Evolutionary conservation across 2,329 filamentous ascomycete species (phyloP).

Genomic region (Pseudopyrenochaeta lycopersici): DNA sequence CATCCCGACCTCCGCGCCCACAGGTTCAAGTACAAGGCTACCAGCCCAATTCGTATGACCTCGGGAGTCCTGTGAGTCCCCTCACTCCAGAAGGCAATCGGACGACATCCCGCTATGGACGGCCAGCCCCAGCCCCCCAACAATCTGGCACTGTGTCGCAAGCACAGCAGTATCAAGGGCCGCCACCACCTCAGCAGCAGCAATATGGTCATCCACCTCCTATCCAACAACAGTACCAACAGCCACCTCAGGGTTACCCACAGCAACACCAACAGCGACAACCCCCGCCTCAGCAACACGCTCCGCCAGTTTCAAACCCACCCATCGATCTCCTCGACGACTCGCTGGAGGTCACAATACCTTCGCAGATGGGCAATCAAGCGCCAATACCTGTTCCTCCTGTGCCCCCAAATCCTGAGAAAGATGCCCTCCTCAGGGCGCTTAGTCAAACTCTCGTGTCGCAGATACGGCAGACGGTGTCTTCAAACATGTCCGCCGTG

Average conservation of each 20-base stretch:
- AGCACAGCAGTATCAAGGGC: slow-evolving; percentile 25
- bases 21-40: slow-evolving; percentile 37
- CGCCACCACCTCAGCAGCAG: slow-evolving; percentile 15
- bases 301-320: slow-evolving; percentile 24
- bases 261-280: slow-evolving; percentile 27
- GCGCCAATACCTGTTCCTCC: slow-evolving; percentile 74
- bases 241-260: slow-evolving; percentile 23
- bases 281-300: slow-evolving; percentile 44
- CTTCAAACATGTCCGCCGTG: slow-evolving; percentile 78
- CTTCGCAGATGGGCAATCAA: slow-evolving; percentile 58
- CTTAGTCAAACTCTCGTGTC: slow-evolving; percentile 75
- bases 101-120: slow-evolving; percentile 28
- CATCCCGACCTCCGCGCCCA: slow-evolving; percentile 37
- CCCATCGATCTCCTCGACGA: slow-evolving; percentile 68
- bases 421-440: slow-evolving; percentile 83
- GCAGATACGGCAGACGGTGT: slow-evolving; percentile 73
- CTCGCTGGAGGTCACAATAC: slow-evolving; percentile 67
- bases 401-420: slow-evolving; percentile 94
- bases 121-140: slow-evolving; percentile 26
- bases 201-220: slow-evolving; percentile 20
- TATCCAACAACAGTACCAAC: slow-evolving; percentile 21
- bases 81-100: slow-evolving; percentile 41
- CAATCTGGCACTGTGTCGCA: slow-evolving; percentile 18
- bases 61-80: slow-evolving; percentile 50
- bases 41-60: slow-evolving; percentile 28